phyloP scores from a whole-genome alignment of 2,329 filamentous ascomycete species.

The Drechslerella stenobrocha region DNA sequence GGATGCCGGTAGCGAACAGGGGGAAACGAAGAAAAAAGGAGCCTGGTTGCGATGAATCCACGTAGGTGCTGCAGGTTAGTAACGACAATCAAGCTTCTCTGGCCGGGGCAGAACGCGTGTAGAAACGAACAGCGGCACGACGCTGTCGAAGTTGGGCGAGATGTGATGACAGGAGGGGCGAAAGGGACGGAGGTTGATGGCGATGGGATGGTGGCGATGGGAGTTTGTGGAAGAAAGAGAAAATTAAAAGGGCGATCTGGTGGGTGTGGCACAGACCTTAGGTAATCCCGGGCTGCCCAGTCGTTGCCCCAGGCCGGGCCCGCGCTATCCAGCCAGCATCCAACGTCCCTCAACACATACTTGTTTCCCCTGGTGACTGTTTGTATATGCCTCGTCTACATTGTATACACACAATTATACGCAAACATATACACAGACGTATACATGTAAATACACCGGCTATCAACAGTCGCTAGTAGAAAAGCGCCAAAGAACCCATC shows the following conservation, averaged over 20 bases:
- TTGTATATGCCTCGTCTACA: too few relatives aligned
- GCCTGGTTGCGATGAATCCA: slow-evolving; percentile 11
- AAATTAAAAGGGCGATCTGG: not conserved
- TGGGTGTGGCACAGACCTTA: slow-evolving; percentile 11
- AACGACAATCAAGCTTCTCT: slow-evolving; percentile 23
- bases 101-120: slow-evolving; percentile 31
- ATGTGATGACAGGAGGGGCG: slow-evolving; percentile 3
- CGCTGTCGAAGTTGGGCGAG: not conserved
- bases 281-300: not conserved
- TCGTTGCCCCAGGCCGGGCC: not conserved
- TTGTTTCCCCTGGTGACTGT: too few relatives aligned
- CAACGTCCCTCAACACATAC: slow-evolving; percentile 4
- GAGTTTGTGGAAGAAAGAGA: slow-evolving; percentile 10
- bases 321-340: not conserved
- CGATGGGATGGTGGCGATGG: slow-evolving; percentile 45
- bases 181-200: slow-evolving; percentile 18
- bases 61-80: slow-evolving; percentile 36
- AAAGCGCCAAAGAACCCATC: not conserved
- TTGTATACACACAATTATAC: too few relatives aligned
- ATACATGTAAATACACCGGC: too few relatives aligned
- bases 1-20: not conserved
- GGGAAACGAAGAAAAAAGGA: slow-evolving; percentile 11
- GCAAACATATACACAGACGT: too few relatives aligned
- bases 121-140: slow-evolving; percentile 9
- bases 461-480: too few relatives aligned